Percentiles rank a stretch among this genome's conserved stretches.
Evolutionary conservation across 768 basidiomycete genomes (phyloP).

Genomic region (Tylopilus sp.): DNA sequence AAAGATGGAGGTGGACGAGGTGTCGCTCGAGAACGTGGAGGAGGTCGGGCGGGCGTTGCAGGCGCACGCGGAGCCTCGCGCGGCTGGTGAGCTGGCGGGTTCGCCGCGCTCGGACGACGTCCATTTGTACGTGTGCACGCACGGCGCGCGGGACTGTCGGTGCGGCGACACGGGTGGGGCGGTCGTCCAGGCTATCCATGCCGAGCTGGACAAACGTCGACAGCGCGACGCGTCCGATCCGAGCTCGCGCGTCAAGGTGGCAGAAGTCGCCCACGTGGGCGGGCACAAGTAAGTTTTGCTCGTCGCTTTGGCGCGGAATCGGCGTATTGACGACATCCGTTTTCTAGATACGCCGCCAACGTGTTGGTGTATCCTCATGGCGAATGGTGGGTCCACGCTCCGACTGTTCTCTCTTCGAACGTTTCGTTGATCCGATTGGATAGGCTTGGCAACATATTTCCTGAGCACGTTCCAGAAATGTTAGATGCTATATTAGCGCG

Average conservation of each 20-base stretch:
- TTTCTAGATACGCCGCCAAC: conserved; percentile 62
- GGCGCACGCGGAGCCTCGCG: conserved; percentile 29
- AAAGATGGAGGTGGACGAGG: conserved; percentile 45
- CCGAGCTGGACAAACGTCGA: conserved; percentile 45
- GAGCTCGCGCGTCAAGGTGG: conserved; percentile 42
- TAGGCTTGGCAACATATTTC: conserved; percentile 63
- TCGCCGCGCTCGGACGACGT: conserved; percentile 25
- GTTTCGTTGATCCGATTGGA: not conserved
- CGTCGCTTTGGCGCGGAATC: not conserved
- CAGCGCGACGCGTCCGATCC: conserved; percentile 24
- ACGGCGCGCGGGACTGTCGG: conserved; percentile 74
- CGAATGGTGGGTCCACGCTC: conserved; percentile 53
- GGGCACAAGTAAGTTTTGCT: conserved; percentile 66
- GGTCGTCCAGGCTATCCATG: conserved; percentile 50
- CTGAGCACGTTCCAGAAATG: conserved; percentile 53
- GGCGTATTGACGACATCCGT: not conserved
- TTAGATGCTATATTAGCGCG: conserved; percentile 42
- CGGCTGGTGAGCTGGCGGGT: conserved; percentile 10
- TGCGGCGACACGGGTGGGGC: conserved; percentile 65
- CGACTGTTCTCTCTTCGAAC: not conserved
- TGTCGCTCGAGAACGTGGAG: conserved; percentile 50
- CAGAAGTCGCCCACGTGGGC: conserved; percentile 76
- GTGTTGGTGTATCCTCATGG: conserved; percentile 65
- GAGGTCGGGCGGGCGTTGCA: conserved; percentile 37
- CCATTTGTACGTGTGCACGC: conserved; percentile 73